Evolutionary conservation across 495 filamentous ascomycete species (phyloP).

Genomic region (Neurospora africana): DNA sequence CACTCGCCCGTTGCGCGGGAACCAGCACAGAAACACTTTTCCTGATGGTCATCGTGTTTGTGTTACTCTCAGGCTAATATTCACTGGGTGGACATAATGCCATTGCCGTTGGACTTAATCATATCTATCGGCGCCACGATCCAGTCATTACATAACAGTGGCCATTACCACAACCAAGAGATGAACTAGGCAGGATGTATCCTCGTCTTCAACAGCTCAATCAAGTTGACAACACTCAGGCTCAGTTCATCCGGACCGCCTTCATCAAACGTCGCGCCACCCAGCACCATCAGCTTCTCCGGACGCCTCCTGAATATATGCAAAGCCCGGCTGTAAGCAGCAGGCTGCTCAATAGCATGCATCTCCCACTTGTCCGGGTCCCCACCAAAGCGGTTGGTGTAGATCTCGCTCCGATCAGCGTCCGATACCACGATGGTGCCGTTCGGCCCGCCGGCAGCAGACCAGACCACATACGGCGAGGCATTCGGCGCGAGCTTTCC

Average conservation of each 20-base stretch:
- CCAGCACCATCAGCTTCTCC: constrained; percentile 26
- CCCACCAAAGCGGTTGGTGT: constrained; percentile 48
- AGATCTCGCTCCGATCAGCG: constrained; percentile 39
- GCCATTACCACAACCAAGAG: background rate
- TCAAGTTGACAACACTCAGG: background rate
- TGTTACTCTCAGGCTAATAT: too few relatives aligned
- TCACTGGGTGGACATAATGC: too few relatives aligned
- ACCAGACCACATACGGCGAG: constrained; percentile 48
- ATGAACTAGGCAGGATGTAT: background rate
- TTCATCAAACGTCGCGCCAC: constrained; percentile 12
- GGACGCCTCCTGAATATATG: constrained; percentile 30
- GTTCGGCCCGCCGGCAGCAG: constrained; percentile 40
- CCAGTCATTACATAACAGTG: too few relatives aligned
- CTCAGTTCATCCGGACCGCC: background rate
- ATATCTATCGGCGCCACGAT: too few relatives aligned
- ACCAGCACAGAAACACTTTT: too few relatives aligned
- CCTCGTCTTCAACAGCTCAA: background rate
- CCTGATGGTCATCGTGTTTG: too few relatives aligned
- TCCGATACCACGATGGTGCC: constrained; percentile 50
- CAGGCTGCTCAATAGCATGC: constrained; percentile 32
- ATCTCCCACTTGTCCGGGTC: constrained; percentile 43
- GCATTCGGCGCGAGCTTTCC: constrained; percentile 42
- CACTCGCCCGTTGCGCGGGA: too few relatives aligned
- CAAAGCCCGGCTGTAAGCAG: constrained; percentile 40
- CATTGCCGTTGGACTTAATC: too few relatives aligned